Percentiles rank a stretch among this genome's conserved stretches.
phyloP scores from a whole-genome alignment of 192 early-diverging fungal genomes.

The Coemansia pectinata region DNA sequence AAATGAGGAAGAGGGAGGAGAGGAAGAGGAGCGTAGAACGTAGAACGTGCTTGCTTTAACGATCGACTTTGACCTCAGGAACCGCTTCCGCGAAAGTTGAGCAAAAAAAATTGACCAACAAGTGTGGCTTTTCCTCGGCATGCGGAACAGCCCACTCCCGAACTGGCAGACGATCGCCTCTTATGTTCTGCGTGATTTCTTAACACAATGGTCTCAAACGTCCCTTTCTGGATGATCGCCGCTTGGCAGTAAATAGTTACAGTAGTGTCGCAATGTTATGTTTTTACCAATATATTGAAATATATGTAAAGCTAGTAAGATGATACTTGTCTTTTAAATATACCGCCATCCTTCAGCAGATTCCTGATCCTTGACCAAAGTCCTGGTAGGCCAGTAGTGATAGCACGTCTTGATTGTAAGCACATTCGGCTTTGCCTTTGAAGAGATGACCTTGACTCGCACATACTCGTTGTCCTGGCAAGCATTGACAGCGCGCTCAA shows the following conservation, averaged over 20 bases:
- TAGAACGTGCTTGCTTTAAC: neutral
- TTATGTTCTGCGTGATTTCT: neutral
- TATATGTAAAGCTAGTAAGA: neutral
- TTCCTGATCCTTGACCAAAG: constrained; percentile 54
- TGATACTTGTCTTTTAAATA: neutral
- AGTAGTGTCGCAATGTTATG: neutral
- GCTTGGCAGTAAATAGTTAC: neutral
- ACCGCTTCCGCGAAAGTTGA: neutral
- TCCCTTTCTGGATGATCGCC: neutral
- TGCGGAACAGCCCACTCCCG: neutral
- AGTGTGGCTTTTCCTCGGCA: neutral
- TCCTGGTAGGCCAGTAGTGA: constrained; percentile 72
- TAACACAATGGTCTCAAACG: neutral
- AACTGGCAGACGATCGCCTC: neutral
- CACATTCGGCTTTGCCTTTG: constrained; percentile 56
- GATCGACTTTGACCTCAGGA: neutral
- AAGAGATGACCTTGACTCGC: constrained; percentile 39
- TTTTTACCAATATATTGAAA: neutral
- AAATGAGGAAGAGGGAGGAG: neutral
- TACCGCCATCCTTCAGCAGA: constrained; percentile 54
- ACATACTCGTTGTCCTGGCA: constrained; percentile 57
- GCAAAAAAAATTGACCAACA: neutral
- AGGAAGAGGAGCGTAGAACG: neutral
- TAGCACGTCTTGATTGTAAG: constrained; percentile 71
- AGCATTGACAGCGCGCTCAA: constrained; percentile 59